Conservation (phyloP, 2,329 filamentous ascomycete species). For the Xylaria sp. region DNA sequence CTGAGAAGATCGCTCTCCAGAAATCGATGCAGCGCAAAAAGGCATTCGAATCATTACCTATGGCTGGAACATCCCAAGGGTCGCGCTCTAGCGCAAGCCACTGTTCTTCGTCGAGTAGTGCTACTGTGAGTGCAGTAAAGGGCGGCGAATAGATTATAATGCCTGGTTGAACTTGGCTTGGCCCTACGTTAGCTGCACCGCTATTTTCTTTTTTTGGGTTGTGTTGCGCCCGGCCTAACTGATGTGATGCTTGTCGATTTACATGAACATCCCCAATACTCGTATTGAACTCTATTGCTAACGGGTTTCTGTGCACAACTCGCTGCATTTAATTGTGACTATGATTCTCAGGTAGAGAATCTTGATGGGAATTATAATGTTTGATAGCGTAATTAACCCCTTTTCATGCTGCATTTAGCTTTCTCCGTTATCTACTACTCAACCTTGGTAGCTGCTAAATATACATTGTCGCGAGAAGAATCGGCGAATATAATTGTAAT, state of each 20-base stretch:
- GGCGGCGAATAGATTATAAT: conserved; percentile 12
- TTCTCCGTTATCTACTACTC: too few relatives aligned
- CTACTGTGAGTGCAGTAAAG: conserved; percentile 31
- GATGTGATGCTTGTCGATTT: neutral
- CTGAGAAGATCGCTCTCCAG: conserved; percentile 57
- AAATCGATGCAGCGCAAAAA: conserved; percentile 51
- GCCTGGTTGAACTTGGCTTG: neutral
- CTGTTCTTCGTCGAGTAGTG: conserved; percentile 45
- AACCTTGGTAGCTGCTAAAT: too few relatives aligned
- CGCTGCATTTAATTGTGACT: neutral
- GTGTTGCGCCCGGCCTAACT: neutral
- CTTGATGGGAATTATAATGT: neutral
- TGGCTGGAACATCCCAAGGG: conserved; percentile 32
- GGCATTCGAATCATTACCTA: conserved; percentile 45
- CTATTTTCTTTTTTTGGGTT: neutral
- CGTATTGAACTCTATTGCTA: neutral
- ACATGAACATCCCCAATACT: neutral
- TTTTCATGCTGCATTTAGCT: too few relatives aligned
- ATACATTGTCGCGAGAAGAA: neutral
- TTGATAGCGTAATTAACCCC: neutral
- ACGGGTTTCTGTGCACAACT: neutral
- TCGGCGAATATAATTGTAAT: neutral
- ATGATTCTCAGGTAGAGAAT: neutral
- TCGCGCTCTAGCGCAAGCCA: conserved; percentile 44
- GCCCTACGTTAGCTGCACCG: neutral